A percentile compares a stretch with the other conserved stretches of the same genome.
phyloP scores from a whole-genome alignment of 495 filamentous ascomycete genomes.

The Neurospora sp. region DNA sequence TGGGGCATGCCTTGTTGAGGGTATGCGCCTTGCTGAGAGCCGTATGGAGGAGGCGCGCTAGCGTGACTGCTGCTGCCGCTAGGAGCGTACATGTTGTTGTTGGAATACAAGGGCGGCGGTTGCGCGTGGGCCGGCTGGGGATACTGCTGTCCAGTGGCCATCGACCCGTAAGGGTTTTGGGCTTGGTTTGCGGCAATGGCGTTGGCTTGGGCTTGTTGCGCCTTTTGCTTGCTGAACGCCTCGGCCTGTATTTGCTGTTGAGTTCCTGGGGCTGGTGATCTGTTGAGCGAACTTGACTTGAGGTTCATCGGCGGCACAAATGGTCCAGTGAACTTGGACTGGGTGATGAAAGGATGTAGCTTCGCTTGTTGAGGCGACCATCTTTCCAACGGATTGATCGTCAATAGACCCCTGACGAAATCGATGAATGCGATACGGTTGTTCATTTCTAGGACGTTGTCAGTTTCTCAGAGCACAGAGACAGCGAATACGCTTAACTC shows the following conservation, averaged over 20 bases:
- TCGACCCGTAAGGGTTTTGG: conserved; percentile 37
- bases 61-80: conserved; percentile 47
- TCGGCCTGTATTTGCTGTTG: conserved; percentile 95
- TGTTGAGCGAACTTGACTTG: conserved; percentile 68
- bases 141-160: conserved; percentile 29
- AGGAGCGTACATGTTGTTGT: conserved; percentile 61
- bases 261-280: conserved; percentile 89
- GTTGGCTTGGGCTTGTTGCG: conserved; percentile 57
- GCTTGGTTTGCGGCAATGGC: conserved; percentile 46
- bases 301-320: conserved; percentile 98
- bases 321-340: conserved; percentile 90
- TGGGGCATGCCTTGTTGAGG: conserved; percentile 58
- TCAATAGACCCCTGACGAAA: conserved; percentile 90
- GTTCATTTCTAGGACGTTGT: conserved; percentile 68
- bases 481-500: conserved; percentile 17
- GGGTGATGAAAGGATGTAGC: conserved; percentile 96
- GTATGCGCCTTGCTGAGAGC: conserved; percentile 58
- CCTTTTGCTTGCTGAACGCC: conserved; percentile 79
- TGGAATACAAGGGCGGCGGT: conserved; percentile 58
- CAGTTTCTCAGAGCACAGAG: background rate
- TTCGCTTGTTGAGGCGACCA: conserved; percentile 99
- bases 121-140: conserved; percentile 31
- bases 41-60: conserved; percentile 78
- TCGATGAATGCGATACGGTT: conserved; percentile 98
- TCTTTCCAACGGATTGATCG: conserved; percentile 90